Evolutionary conservation across 345 rosid genomes (phyloP), one percentile per base, ranked within the genome.

Genomic region (Gossypium sturtianum): DNA sequence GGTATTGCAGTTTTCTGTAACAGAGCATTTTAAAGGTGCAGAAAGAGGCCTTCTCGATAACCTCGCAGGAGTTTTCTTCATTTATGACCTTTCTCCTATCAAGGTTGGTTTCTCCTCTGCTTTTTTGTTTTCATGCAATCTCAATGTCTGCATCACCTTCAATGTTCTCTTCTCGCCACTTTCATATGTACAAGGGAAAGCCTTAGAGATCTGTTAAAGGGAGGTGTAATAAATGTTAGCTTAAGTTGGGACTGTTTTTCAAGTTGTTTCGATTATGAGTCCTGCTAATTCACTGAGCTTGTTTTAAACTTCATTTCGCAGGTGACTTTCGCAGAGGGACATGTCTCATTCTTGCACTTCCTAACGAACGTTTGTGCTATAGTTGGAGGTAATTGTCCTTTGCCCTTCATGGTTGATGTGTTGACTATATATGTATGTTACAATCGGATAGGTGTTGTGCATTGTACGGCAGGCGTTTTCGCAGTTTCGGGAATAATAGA

Each of bases 11-110:
- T 95, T 95, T 80, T 95, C 99, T 8, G 99, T 91, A 16, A 93
- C 98, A 3, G 99, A 95, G 78, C 97, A 93, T 84, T 92, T 85
- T 67, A 93, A 86, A 82, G 79, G 78, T 63, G 82, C 87, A 48
- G 94, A 89, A 17, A 75, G 80, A 19, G 95, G 94, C 70, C 87
- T 69, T 3, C 85, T 92, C 29, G 97, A 90, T 78, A 78, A 96
- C 56, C 86, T 87, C 44, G 94, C 97, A 1, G 99, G 97, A 74
- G 91, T 95, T 66, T 95, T 93, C 92, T 90, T 95, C 91, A 90
- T 93, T 79, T 93, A 95, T 85, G 99, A 95, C 79, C 98, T 95
- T 58, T 95, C 99, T 71, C 98, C 99, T 16, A 93, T 95, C 75
- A 95, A 95, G 99, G 99, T 93, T 27, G 63, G 77, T 53, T 70